Evolutionary conservation across 768 basidiomycete genomes (phyloP).

Genomic region (Mycena sanguinolenta): DNA sequence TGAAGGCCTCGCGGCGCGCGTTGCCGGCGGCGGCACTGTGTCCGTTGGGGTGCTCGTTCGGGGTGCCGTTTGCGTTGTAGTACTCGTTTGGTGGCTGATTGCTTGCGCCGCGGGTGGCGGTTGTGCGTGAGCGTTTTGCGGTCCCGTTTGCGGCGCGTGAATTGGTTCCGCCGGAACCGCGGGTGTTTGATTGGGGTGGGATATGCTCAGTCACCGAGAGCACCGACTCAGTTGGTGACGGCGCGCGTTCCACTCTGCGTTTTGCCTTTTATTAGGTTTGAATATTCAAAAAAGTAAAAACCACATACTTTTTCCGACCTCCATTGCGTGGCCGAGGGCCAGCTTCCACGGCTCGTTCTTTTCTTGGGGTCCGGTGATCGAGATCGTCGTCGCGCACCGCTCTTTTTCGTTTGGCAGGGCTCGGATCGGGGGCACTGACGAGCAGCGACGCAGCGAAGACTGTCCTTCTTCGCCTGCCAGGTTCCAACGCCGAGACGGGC

Average conservation of each 20-base stretch:
- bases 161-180: slow-evolving; percentile 37
- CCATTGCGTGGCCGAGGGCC: slow-evolving; percentile 65
- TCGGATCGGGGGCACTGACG: slow-evolving; percentile 67
- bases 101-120: slow-evolving; percentile 55
- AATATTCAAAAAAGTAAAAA: neutral
- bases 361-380: slow-evolving; percentile 75
- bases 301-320: slow-evolving; percentile 72
- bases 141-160: slow-evolving; percentile 44
- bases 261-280: neutral
- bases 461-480: slow-evolving; percentile 72
- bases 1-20: slow-evolving; percentile 57
- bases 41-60: slow-evolving; percentile 45
- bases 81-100: slow-evolving; percentile 54
- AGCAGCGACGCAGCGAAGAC: slow-evolving; percentile 66
- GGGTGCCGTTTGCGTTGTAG: slow-evolving; percentile 36
- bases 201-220: slow-evolving; percentile 79
- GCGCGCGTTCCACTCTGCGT: slow-evolving; percentile 70
- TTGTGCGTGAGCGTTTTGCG: slow-evolving; percentile 58
- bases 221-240: slow-evolving; percentile 81
- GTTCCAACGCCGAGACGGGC: slow-evolving; percentile 71
- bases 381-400: slow-evolving; percentile 71
- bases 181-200: slow-evolving; percentile 49
- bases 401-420: slow-evolving; percentile 76
- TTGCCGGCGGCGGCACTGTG: slow-evolving; percentile 35
- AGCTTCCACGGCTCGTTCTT: slow-evolving; percentile 64